Evolutionary conservation across 2,329 filamentous ascomycete species (phyloP).

Genomic region (Biscogniauxia marginata): DNA sequence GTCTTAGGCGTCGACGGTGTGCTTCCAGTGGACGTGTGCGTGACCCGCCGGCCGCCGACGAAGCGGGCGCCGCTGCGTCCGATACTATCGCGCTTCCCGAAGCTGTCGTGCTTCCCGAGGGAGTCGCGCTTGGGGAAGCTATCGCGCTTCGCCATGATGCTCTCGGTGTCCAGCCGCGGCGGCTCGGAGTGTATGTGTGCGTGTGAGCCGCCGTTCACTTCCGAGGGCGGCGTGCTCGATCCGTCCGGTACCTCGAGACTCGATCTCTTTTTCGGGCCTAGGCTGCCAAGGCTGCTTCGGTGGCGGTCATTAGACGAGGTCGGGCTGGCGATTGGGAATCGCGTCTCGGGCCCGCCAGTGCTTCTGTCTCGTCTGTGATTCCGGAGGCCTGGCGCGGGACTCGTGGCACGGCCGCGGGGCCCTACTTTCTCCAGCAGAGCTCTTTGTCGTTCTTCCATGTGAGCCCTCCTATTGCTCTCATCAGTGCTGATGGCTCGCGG

Average conservation of each 20-base stretch:
- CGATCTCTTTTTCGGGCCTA: slow-evolving; percentile 51
- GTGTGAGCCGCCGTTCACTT: slow-evolving; percentile 31
- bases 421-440: slow-evolving; percentile 69
- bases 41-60: slow-evolving; percentile 51
- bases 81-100: slow-evolving; percentile 59
- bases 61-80: slow-evolving; percentile 53
- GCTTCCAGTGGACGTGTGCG: slow-evolving; percentile 29
- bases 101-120: slow-evolving; percentile 37
- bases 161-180: slow-evolving; percentile 31
- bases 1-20: slow-evolving; percentile 30
- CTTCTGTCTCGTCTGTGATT: slow-evolving; percentile 80
- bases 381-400: slow-evolving; percentile 62
- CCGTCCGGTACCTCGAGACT: slow-evolving; percentile 80
- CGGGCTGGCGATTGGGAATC: slow-evolving; percentile 79
- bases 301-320: slow-evolving; percentile 52
- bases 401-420: slow-evolving; percentile 67
- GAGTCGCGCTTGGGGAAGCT: slow-evolving; percentile 48
- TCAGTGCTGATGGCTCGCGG: slow-evolving; percentile 90
- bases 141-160: slow-evolving; percentile 39
- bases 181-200: slow-evolving; percentile 45
- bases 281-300: slow-evolving; percentile 46
- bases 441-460: slow-evolving; percentile 90
- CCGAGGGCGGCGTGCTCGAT: slow-evolving; percentile 43
- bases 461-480: slow-evolving; percentile 88
- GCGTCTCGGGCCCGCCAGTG: slow-evolving; percentile 68